Evolutionary conservation across 495 filamentous ascomycete genomes (phyloP).

Genomic region (Talaromyces nanjingensis): DNA sequence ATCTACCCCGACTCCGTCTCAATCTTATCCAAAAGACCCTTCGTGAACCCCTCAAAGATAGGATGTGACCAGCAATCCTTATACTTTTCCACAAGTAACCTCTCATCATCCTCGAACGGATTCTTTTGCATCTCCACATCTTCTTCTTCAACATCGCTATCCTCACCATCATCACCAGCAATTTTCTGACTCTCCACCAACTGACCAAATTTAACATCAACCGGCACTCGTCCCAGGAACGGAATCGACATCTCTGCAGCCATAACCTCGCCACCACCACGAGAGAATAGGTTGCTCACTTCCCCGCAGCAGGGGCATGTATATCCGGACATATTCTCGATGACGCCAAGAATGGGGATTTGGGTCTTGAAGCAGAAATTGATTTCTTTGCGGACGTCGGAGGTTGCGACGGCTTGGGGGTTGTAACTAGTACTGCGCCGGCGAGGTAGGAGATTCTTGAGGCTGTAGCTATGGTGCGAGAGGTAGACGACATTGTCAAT

Average conservation of each 20-base stretch:
- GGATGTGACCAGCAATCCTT: conserved; percentile 65
- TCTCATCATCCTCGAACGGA: conserved; percentile 34
- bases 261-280: conserved; percentile 86
- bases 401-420: conserved; percentile 91
- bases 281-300: conserved; percentile 86
- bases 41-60: conserved; percentile 64
- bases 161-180: conserved; percentile 24
- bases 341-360: conserved; percentile 74
- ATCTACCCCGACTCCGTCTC: conserved; percentile 15
- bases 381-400: conserved; percentile 91
- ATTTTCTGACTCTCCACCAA: conserved; percentile 56
- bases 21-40: conserved; percentile 41
- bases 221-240: conserved; percentile 82
- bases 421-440: conserved; percentile 92
- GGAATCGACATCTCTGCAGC: conserved; percentile 73
- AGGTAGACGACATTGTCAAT: conserved; percentile 42
- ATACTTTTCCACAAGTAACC: conserved; percentile 71
- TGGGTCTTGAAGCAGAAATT: conserved; percentile 90
- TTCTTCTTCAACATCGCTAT: conserved; percentile 24
- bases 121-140: conserved; percentile 8
- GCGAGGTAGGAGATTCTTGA: conserved; percentile 40
- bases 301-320: conserved; percentile 93
- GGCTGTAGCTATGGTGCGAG: conserved; percentile 16
- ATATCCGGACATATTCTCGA: conserved; percentile 98
- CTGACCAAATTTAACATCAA: conserved; percentile 68